Base-by-base conservation (phyloP, 805 yeast species). In the Zygosaccharomyces pseudorouxii region DNA sequence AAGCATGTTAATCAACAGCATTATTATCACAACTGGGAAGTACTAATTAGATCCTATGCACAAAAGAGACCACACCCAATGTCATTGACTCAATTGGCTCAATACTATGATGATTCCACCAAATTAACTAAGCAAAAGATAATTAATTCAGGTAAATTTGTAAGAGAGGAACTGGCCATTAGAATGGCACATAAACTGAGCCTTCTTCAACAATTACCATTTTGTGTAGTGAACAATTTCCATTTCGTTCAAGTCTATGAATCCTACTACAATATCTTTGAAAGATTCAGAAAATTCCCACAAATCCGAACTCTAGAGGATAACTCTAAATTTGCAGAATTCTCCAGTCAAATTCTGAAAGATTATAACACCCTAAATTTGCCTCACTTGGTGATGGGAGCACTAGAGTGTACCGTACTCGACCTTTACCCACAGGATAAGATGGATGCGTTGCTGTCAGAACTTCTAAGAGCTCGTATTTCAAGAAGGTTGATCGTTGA, bases 341-440 rank as follows among this genome's bases (percentile, higher is more conserved):
- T 80, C 46, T 70, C 90, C 48, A 74, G 78, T 23, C 72, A 76
- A 28, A 77, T 89, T 53, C 70, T 92, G 55, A 74, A 76, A 23
- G 89, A 84, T 64, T 86, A 82, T 58, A 96, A 92, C 68, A 75
- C 89, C 42, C 71, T 84, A 47, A 86, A 89, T 53, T 73, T 92
- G 51, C 93, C 97, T 1, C 92, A 90, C 64, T 72, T 90, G 51
- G 85, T 92, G 74, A 86, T 89, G 89, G 98, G 98, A 1, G 89
- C 95, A 1, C 71, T 89, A 41, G 97, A 92, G 59, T 83, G 83
- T 53, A 79, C 86, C 11, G 80, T 84, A 31, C 62, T 84, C 42
- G 67, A 67, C 20, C 64, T 76, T 5, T 75, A 85, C 59, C 83
- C 89, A 3, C 82, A 79, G 49, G 67, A 72, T 1, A 71, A 82